Conservation (phyloP, 106 monocot species). For the Apostasia shenzhenica region DNA sequence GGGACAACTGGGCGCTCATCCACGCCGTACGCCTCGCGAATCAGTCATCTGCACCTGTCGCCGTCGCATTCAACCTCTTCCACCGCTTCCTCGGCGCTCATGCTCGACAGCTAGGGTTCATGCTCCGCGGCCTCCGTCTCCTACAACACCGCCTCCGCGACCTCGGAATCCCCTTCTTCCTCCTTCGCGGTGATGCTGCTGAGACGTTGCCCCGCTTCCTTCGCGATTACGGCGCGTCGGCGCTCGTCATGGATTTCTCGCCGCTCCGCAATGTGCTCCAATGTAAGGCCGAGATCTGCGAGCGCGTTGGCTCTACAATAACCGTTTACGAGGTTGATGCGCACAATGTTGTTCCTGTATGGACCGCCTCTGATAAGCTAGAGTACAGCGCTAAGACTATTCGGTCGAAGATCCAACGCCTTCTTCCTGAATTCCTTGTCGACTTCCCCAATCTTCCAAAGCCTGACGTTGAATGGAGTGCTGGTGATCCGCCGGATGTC, state of each 20-base stretch:
- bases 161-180: conserved; percentile 70
- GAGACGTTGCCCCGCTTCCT: conserved; percentile 53
- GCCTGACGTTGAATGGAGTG: conserved; percentile 28
- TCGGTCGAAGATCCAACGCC: conserved; percentile 51
- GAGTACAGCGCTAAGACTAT: conserved; percentile 88
- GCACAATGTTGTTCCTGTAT: conserved; percentile 89
- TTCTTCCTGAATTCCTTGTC: conserved; percentile 65
- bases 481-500: conserved; percentile 27
- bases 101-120: conserved; percentile 83
- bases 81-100: conserved; percentile 79
- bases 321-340: conserved; percentile 81
- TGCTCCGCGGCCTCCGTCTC: conserved; percentile 67
- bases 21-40: conserved; percentile 60
- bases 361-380: conserved; percentile 73
- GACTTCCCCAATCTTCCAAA: conserved; percentile 55
- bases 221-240: conserved; percentile 36
- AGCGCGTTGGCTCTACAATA: conserved; percentile 16
- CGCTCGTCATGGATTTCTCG: conserved; percentile 81
- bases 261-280: conserved; percentile 59
- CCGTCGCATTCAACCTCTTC: conserved; percentile 67
- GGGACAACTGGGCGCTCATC: conserved; percentile 66
- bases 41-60: conserved; percentile 39
- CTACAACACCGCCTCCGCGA: conserved; percentile 26
- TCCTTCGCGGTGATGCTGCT: conserved; percentile 45
- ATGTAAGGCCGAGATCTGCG: conserved; percentile 47